phyloP scores from a whole-genome alignment of 371 early-diverging fungal species.

The Syncephalastrum racemosum region DNA sequence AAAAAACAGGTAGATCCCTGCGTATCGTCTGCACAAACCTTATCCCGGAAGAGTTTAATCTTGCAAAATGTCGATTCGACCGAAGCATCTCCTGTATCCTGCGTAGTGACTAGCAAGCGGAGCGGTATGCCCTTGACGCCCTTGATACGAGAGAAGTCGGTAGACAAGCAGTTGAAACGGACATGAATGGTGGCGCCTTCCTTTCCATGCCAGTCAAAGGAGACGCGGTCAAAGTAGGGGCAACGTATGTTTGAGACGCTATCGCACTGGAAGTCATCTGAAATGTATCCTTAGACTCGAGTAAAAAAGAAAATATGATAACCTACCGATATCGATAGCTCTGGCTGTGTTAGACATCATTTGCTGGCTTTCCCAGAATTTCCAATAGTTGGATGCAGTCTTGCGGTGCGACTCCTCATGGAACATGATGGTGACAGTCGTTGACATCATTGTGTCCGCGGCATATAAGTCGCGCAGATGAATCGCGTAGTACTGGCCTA shows the following conservation, averaged over 20 bases:
- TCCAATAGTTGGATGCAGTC: slow-evolving; percentile 71
- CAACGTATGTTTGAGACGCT: slow-evolving; percentile 51
- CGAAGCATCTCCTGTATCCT: too few relatives aligned
- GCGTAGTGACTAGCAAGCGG: slow-evolving; percentile 34
- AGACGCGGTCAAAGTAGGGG: slow-evolving; percentile 61
- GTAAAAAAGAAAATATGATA: not conserved
- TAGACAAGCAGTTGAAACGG: slow-evolving; percentile 72
- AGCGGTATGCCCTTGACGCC: slow-evolving; percentile 79
- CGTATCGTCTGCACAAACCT: slow-evolving; percentile 22
- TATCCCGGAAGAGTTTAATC: slow-evolving; percentile 56
- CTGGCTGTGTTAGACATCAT: slow-evolving; percentile 42
- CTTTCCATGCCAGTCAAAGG: slow-evolving; percentile 67
- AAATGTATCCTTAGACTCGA: slow-evolving; percentile 8
- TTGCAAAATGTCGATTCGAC: slow-evolving; percentile 30
- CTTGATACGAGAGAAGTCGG: slow-evolving; percentile 75
- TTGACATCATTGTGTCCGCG: slow-evolving; percentile 51
- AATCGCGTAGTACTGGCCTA: slow-evolving; percentile 20
- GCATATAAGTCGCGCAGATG: slow-evolving; percentile 6
- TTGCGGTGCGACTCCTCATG: slow-evolving; percentile 72
- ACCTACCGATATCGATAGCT: slow-evolving; percentile 50
- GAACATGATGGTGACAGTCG: slow-evolving; percentile 66
- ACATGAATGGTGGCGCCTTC: slow-evolving; percentile 62
- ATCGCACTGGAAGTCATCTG: slow-evolving; percentile 21
- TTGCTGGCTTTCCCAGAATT: slow-evolving; percentile 79
- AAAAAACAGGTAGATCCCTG: slow-evolving; percentile 7